Conservation (phyloP, 495 filamentous ascomycete species). For the Tuber aestivum region DNA sequence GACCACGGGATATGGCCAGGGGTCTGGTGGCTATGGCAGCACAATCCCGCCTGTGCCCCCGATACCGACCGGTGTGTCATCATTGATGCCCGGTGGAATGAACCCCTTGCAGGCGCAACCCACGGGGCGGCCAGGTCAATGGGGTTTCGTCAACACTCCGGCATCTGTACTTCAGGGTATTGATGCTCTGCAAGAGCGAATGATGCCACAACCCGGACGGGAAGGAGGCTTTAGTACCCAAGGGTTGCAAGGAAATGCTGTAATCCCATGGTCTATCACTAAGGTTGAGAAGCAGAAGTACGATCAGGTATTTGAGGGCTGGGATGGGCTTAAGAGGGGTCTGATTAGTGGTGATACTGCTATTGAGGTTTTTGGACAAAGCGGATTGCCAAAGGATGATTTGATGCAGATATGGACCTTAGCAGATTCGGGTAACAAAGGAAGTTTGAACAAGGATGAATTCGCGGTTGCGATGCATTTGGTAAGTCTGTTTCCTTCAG, state of each 20-base stretch:
- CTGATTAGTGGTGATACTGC: constrained; percentile 89
- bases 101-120: constrained; percentile 74
- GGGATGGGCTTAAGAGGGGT: constrained; percentile 93
- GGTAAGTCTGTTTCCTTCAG: constrained; percentile 19
- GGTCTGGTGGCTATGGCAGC: constrained; percentile 24
- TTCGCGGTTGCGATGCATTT: constrained; percentile 99
- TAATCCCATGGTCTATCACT: constrained; percentile 96
- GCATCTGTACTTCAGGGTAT: constrained; percentile 87
- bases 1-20: constrained; percentile 48
- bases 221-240: constrained; percentile 86
- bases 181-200: constrained; percentile 84
- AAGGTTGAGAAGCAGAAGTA: constrained; percentile 98
- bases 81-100: constrained; percentile 54
- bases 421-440: constrained; percentile 86
- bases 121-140: constrained; percentile 93
- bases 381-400: constrained; percentile 81
- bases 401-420: constrained; percentile 93
- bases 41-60: constrained; percentile 79
- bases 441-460: constrained; percentile 91
- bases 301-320: constrained; percentile 89
- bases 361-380: constrained; percentile 96
- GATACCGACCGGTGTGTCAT: constrained; percentile 77
- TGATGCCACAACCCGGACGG: constrained; percentile 95
- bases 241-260: constrained; percentile 85
- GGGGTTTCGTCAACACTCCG: constrained; percentile 94